These are phyloP conservation scores for Backusella macrospora DNA, from an alignment of 192 early-diverging fungal genomes.

Conservation along the genomic window DNA sequence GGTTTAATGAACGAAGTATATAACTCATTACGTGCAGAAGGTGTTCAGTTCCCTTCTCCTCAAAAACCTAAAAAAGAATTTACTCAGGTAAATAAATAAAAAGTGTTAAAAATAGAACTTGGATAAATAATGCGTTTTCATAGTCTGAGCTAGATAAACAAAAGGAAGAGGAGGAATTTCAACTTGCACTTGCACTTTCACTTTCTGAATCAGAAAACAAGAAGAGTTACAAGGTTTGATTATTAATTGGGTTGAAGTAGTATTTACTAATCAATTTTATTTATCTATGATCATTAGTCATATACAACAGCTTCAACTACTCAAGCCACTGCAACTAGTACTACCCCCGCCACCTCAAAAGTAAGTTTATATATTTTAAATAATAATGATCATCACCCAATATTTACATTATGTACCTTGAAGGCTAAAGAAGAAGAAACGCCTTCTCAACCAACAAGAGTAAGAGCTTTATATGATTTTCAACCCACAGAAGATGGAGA, in stretches of 20 bases:
- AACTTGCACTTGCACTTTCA: conserved; percentile 92
- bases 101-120: neutral
- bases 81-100: conserved; percentile 46
- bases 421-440: conserved; percentile 29
- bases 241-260: too few relatives aligned
- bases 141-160: conserved; percentile 74
- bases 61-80: conserved; percentile 81
- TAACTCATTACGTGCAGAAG: conserved; percentile 51
- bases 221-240: conserved; percentile 16
- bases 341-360: neutral
- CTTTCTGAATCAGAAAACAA: conserved; percentile 66
- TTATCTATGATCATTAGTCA: too few relatives aligned
- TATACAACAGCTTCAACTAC: conserved; percentile 62
- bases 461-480: conserved; percentile 95
- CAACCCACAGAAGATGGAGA: conserved; percentile 88
- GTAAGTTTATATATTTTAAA: neutral
- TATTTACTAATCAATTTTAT: too few relatives aligned
- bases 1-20: conserved; percentile 82
- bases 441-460: conserved; percentile 69
- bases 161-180: conserved; percentile 94
- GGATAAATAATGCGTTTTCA: neutral
- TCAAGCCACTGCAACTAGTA: conserved; percentile 43
- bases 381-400: too few relatives aligned
- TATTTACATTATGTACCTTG: neutral
- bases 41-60: conserved; percentile 71